These are phyloP conservation scores for Fraxinus greggii DNA, from an alignment of 305 asterid genomes.

Conservation along the genomic window DNA sequence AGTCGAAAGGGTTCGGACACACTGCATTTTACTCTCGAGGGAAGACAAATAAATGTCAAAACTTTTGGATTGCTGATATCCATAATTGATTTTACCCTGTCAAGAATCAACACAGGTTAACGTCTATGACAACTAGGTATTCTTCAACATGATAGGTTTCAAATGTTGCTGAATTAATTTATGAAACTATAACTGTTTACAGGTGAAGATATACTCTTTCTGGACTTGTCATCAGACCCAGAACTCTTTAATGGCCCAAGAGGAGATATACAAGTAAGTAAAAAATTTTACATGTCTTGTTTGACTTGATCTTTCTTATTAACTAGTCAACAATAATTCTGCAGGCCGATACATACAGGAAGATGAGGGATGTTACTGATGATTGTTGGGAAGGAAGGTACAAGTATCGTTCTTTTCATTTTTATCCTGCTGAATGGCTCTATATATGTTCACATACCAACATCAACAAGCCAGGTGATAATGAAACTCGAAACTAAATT, in stretches of 20 bases:
- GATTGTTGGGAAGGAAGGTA: constrained; percentile 99
- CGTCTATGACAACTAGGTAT: constrained; percentile 2
- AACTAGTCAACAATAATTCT: constrained; percentile 25
- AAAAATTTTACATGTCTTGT: neutral
- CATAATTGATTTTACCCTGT: constrained; percentile 90
- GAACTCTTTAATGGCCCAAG: constrained; percentile 85
- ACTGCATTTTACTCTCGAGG: constrained; percentile 71
- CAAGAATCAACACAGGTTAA: constrained; percentile 85
- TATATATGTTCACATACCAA: neutral
- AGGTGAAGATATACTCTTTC: constrained; percentile 92
- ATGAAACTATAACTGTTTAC: constrained; percentile 27
- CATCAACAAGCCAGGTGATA: neutral
- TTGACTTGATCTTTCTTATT: constrained; percentile 15
- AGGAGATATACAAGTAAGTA: constrained; percentile 75
- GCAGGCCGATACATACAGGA: constrained; percentile 89
- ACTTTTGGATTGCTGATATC: constrained; percentile 75
- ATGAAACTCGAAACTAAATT: neutral
- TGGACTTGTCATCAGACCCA: constrained; percentile 87
- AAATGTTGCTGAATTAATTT: constrained; percentile 18
- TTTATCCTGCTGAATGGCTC: neutral
- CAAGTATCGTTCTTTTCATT: neutral
- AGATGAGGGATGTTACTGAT: constrained; percentile 79
- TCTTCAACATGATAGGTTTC: constrained; percentile 15
- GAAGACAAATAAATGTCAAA: constrained; percentile 53
- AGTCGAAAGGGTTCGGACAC: constrained; percentile 58